Evolutionary conservation across 306 rosid genomes (phyloP).

Genomic region (Cicer yamashitae): DNA sequence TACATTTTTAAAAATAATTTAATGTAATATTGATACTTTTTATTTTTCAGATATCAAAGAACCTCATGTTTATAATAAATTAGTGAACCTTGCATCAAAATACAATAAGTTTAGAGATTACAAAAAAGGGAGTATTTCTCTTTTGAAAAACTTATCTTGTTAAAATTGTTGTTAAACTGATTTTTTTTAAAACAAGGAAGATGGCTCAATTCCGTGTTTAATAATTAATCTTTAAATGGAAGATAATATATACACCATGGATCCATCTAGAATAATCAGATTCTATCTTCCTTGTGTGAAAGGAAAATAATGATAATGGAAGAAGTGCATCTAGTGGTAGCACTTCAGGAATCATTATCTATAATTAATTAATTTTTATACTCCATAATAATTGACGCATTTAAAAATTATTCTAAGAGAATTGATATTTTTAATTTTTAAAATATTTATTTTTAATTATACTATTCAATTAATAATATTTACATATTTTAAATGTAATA

Average conservation of each 20-base stretch:
- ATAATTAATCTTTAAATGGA: background rate
- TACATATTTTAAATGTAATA: too few relatives aligned
- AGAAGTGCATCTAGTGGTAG: background rate
- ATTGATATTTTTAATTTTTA: too few relatives aligned
- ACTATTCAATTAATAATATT: too few relatives aligned
- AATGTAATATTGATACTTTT: background rate
- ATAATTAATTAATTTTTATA: background rate
- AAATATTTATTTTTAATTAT: too few relatives aligned
- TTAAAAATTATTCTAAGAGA: too few relatives aligned
- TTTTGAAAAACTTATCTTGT: background rate
- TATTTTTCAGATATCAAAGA: too few relatives aligned
- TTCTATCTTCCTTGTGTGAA: background rate
- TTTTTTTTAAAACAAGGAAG: background rate
- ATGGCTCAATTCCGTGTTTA: background rate
- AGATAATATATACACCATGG: constrained; percentile 7
- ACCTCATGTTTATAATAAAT: too few relatives aligned
- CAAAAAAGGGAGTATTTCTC: background rate
- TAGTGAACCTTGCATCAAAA: too few relatives aligned
- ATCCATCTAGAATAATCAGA: background rate
- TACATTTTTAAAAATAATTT: background rate
- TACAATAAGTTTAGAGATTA: too few relatives aligned
- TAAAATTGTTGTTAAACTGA: background rate
- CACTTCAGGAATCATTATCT: background rate
- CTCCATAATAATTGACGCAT: too few relatives aligned
- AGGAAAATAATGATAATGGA: background rate